Evolutionary conservation across 371 early-diverging fungal species (phyloP).

Genomic region (Mucor plumbeus): DNA sequence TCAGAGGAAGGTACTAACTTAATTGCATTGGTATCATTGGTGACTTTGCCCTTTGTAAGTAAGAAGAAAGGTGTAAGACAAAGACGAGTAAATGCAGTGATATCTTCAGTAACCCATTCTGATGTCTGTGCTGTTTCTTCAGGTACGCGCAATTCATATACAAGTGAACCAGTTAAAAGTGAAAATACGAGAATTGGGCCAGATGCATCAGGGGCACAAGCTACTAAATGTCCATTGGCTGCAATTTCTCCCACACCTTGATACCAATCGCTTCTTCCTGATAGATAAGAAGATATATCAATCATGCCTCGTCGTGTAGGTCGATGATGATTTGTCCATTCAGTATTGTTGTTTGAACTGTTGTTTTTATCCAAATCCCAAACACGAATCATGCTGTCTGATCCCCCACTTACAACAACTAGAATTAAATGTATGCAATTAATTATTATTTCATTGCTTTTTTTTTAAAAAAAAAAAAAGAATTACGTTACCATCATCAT

Average conservation of each 20-base stretch:
- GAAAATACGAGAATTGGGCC: constrained; percentile 63
- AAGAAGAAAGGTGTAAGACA: constrained; percentile 63
- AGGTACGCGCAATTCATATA: constrained; percentile 44
- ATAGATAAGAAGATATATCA: constrained; percentile 46
- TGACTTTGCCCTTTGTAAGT: constrained; percentile 49
- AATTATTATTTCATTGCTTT: neutral
- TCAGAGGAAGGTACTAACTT: constrained; percentile 14
- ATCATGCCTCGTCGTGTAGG: constrained; percentile 46
- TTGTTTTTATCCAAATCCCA: constrained; percentile 50
- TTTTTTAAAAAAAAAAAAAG: neutral
- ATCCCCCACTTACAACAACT: constrained; percentile 64
- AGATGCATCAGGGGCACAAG: constrained; percentile 60
- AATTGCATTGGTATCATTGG: neutral
- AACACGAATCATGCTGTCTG: constrained; percentile 60
- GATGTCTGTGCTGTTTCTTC: neutral
- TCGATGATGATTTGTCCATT: constrained; percentile 5
- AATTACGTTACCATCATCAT: constrained; percentile 42
- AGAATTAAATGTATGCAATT: neutral
- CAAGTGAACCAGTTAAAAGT: constrained; percentile 58
- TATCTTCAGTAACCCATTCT: constrained; percentile 33
- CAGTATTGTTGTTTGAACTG: neutral
- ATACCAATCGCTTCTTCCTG: constrained; percentile 56
- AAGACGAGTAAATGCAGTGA: constrained; percentile 45
- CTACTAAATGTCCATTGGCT: constrained; percentile 55
- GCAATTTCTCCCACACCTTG: constrained; percentile 62